Base-by-base conservation (phyloP, 805 yeast species). In the Nakazawaea populi region DNA sequence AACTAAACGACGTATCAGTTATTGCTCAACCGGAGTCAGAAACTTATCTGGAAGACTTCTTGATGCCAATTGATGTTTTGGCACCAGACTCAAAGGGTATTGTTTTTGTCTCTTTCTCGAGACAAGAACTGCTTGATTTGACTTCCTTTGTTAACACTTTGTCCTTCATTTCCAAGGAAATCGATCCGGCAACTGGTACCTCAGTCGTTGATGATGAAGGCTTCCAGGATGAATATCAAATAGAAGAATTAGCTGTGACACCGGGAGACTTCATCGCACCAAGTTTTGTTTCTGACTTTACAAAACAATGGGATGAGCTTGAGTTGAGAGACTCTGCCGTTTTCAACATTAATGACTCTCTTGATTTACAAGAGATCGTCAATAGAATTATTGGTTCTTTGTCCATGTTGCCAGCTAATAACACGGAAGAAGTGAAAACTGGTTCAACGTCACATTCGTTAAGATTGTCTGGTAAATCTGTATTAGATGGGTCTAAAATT, bases 201-300 rank as follows among this genome's bases (percentile, higher is more conserved):
- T 77, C 85, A 47, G 85, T 79, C 44, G 82, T 77, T 46, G 85
- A 73, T 49, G 88, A 82, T 44, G 95, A 86, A 56, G 97, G 97
- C 14, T 88, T 85, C 76, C 87, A 86, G 57, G 98, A 94, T 67
- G 96, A 91, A 68, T 94, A 92, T 69, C 94, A 85, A 65, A 80
- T 94, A 57, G 97, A 89, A 67, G 86, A 85, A 52, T 73, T 90
- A 60, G 82, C 79, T 52, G 65, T 92, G 51, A 69, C 70, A 6
- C 82, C 94, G 8, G 96, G 96, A 37, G 97, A 90, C 65, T 92
- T 83, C 68, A 75, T 89, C 52, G 69, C 73, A 49, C 96, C 96
- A 48, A 74, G 89, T 28, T 89, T 80, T 65, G 79, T 85, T 55
- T 89, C 94, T 42, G 80, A 83, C 68, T 90, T 90, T 65, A 79